These are phyloP conservation scores for Cicer bijugum DNA, from an alignment of 306 rosid species.

Conservation along the genomic window DNA sequence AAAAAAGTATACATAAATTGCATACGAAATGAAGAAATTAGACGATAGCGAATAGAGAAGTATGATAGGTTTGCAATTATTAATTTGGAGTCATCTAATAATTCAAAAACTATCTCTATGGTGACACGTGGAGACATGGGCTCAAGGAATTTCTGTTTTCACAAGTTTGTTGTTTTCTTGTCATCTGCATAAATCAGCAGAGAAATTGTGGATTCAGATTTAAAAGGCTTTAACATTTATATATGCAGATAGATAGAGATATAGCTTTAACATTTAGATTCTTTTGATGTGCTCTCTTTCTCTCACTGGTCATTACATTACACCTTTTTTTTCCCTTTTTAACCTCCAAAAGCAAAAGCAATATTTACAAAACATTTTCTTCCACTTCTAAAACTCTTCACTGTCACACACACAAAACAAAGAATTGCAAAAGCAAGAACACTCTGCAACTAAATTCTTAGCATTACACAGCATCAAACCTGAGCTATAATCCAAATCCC, in stretches of 20 bases:
- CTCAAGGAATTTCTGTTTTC: not conserved
- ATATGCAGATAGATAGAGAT: not conserved
- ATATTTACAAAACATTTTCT: constrained; percentile 42
- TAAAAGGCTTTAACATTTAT: not conserved
- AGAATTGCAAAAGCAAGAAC: constrained; percentile 1
- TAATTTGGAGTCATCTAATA: no score
- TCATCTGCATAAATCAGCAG: not conserved
- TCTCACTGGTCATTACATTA: constrained; percentile 19
- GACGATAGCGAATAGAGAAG: no score
- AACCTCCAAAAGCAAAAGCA: not conserved
- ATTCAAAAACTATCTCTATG: not conserved
- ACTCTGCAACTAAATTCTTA: constrained; percentile 38
- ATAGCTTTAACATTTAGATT: constrained; percentile 8
- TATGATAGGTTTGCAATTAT: no score
- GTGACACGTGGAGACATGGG: constrained; percentile 4
- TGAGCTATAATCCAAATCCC: constrained; percentile 37
- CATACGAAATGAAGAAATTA: no score
- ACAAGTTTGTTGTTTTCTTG: constrained; percentile 11
- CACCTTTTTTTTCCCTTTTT: constrained; percentile 19
- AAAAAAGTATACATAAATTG: no score
- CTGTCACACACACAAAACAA: constrained; percentile 44
- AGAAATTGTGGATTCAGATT: constrained; percentile 17
- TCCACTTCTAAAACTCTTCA: constrained; percentile 45
- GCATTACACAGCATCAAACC: constrained; percentile 35
- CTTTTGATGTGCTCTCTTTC: constrained; percentile 23